Evolutionary conservation across 768 basidiomycete genomes (phyloP).

Genomic region (Boletus rubropictus): DNA sequence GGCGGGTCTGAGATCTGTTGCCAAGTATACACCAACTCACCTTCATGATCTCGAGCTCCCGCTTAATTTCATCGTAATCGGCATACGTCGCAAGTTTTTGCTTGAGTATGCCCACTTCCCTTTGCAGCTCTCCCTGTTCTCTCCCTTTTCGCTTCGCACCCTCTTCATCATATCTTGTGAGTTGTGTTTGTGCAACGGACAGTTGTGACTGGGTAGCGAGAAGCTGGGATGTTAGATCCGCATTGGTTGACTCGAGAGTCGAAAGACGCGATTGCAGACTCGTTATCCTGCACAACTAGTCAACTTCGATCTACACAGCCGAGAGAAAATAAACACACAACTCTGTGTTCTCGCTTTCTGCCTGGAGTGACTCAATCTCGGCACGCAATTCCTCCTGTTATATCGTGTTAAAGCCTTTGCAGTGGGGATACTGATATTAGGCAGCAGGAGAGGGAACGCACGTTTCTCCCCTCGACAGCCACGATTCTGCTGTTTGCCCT

Average conservation of each 20-base stretch:
- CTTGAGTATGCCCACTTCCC: slow-evolving; percentile 66
- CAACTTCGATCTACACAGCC: background rate
- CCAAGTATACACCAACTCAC: slow-evolving; percentile 35
- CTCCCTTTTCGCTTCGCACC: slow-evolving; percentile 14
- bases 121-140: slow-evolving; percentile 34
- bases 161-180: slow-evolving; percentile 16
- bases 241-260: slow-evolving; percentile 59
- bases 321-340: slow-evolving; percentile 40
- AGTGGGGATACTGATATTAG: background rate
- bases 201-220: slow-evolving; percentile 18
- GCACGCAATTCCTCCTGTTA: slow-evolving; percentile 86
- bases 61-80: slow-evolving; percentile 97
- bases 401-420: background rate
- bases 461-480: slow-evolving; percentile 89
- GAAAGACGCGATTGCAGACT: slow-evolving; percentile 64
- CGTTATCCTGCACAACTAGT: slow-evolving; percentile 13
- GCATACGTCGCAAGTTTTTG: slow-evolving; percentile 62
- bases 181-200: slow-evolving; percentile 13
- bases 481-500: slow-evolving; percentile 93
- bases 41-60: slow-evolving; percentile 98
- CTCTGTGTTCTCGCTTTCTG: slow-evolving; percentile 66
- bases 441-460: slow-evolving; percentile 30
- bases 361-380: slow-evolving; percentile 87
- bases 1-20: background rate
- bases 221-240: slow-evolving; percentile 13